Evolutionary conservation across 768 basidiomycete genomes (phyloP).

Genomic region (Lactifluus volemus): DNA sequence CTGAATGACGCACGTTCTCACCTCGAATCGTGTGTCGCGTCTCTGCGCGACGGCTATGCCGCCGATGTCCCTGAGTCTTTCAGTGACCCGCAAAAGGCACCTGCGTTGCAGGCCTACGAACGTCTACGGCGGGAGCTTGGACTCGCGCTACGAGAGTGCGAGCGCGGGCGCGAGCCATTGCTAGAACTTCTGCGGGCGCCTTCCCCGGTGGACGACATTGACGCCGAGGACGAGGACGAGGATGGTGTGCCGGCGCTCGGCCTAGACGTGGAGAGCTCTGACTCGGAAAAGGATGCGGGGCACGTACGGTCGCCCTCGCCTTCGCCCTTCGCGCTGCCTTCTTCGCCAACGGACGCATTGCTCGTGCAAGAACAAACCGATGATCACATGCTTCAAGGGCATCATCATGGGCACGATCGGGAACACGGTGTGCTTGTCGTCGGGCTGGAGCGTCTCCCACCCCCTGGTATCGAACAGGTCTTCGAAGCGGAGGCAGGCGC

Average conservation of each 20-base stretch:
- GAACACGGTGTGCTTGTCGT: conserved; percentile 45
- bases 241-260: conserved; percentile 42
- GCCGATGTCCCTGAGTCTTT: background rate
- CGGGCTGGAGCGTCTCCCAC: conserved; percentile 47
- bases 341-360: conserved; percentile 23
- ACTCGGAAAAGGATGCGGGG: conserved; percentile 39
- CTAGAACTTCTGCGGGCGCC: conserved; percentile 47
- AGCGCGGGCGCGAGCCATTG: conserved; percentile 63
- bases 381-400: background rate
- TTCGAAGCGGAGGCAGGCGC: conserved; percentile 57
- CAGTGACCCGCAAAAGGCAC: conserved; percentile 21
- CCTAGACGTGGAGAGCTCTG: conserved; percentile 42
- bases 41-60: conserved; percentile 36
- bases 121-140: conserved; percentile 69
- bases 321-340: background rate
- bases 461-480: conserved; percentile 71
- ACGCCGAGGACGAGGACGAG: conserved; percentile 36
- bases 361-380: conserved; percentile 20
- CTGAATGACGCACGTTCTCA: conserved; percentile 65
- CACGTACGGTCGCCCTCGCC: conserved; percentile 22
- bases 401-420: conserved; percentile 43
- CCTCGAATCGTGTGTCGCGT: conserved; percentile 51
- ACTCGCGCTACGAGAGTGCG: conserved; percentile 70
- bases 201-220: conserved; percentile 34
- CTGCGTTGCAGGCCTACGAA: conserved; percentile 65